Evolutionary conservation across 2,329 filamentous ascomycete species (phyloP).

Genomic region (Pseudocercospora macadamiae): DNA sequence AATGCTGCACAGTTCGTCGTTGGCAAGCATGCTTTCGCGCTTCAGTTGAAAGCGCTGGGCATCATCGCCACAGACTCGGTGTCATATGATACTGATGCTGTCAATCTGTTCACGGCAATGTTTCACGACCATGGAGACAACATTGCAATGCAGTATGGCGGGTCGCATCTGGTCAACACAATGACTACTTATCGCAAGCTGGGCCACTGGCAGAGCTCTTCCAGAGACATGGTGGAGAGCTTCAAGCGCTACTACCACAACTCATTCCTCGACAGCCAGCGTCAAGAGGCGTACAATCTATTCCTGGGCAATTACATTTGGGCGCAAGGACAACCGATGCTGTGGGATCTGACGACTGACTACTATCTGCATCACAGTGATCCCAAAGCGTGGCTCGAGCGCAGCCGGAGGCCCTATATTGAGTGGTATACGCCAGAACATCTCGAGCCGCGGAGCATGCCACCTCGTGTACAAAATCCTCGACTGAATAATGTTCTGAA

Average conservation of each 20-base stretch:
- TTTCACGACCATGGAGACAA: constrained; percentile 95
- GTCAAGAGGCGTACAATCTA: constrained; percentile 96
- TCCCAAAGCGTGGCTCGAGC: constrained; percentile 72
- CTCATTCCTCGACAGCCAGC: constrained; percentile 94
- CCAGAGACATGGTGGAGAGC: constrained; percentile 97
- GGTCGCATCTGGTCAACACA: constrained; percentile 95
- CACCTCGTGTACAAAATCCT: constrained; percentile 41
- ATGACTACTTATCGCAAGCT: constrained; percentile 99
- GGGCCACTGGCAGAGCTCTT: constrained; percentile 98
- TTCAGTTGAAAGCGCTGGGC: constrained; percentile 89
- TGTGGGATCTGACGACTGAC: constrained; percentile 94
- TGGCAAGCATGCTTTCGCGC: constrained; percentile 87
- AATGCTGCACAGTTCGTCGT: constrained; percentile 98
- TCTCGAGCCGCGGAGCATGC: constrained; percentile 66
- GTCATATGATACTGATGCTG: constrained; percentile 92
- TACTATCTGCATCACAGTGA: constrained; percentile 94
- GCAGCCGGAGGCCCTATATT: constrained; percentile 71
- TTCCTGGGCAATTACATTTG: constrained; percentile 97
- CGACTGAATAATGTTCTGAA: constrained; percentile 10
- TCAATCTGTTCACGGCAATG: constrained; percentile 97
- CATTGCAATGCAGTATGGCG: constrained; percentile 96
- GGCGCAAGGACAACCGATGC: constrained; percentile 82
- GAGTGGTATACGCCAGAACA: constrained; percentile 81
- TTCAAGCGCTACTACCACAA: constrained; percentile 99
- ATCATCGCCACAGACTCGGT: constrained; percentile 78